Conservation (phyloP, 2,329 filamentous ascomycete species). For the Didymella lethalis region DNA sequence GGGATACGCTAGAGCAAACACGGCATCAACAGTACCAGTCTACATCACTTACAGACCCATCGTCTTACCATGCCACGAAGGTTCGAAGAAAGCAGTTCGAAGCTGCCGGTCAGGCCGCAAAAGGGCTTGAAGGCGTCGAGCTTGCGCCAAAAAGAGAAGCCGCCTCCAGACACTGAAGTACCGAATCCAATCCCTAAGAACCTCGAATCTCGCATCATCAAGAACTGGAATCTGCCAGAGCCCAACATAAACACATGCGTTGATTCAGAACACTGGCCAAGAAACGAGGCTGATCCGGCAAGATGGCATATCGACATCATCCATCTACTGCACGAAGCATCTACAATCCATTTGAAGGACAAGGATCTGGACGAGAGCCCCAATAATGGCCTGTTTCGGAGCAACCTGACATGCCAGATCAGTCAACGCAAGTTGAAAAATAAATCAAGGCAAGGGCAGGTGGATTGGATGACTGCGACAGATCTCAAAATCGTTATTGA, state of each 20-base stretch:
- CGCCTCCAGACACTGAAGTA: not conserved
- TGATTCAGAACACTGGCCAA: conserved; percentile 2
- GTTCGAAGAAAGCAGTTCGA: not conserved
- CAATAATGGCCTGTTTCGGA: not conserved
- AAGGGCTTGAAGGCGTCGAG: not conserved
- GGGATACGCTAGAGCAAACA: not conserved
- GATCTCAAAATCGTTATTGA: conserved; percentile 7
- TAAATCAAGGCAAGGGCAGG: not conserved
- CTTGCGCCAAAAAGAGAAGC: not conserved
- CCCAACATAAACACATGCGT: conserved; percentile 7
- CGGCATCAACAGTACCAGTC: not conserved
- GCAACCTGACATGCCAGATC: not conserved
- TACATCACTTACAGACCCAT: not conserved
- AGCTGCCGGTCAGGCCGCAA: not conserved
- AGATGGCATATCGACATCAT: conserved; percentile 13
- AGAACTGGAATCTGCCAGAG: conserved; percentile 6
- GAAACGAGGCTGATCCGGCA: not conserved
- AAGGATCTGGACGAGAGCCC: not conserved
- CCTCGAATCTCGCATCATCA: conserved; percentile 3
- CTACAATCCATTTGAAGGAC: not conserved
- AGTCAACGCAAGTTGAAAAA: not conserved
- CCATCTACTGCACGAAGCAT: conserved; percentile 11
- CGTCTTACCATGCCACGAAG: conserved; percentile 1
- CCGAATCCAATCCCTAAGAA: not conserved
- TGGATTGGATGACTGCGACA: conserved; percentile 1